Conservation (phyloP, 1,139 yeast genomes). For the Yamadazyma triangularis region DNA sequence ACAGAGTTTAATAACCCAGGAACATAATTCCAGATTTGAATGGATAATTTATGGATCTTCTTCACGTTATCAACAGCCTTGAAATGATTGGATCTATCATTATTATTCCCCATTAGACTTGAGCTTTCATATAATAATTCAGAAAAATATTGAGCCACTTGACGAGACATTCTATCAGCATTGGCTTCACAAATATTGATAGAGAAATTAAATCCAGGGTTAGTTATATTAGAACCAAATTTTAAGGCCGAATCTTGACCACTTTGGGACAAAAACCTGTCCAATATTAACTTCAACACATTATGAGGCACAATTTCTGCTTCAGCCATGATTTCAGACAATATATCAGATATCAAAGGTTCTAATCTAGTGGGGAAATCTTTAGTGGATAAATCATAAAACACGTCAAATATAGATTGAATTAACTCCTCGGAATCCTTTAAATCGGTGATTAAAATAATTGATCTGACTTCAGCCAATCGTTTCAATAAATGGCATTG, state of each 20-base stretch:
- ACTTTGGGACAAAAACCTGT: slow-evolving; percentile 34
- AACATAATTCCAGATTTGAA: slow-evolving; percentile 70
- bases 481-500: slow-evolving; percentile 64
- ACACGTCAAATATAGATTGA: slow-evolving; percentile 52
- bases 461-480: slow-evolving; percentile 75
- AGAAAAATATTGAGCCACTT: slow-evolving; percentile 75
- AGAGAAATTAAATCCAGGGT: slow-evolving; percentile 66
- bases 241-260: slow-evolving; percentile 4
- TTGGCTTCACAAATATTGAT: slow-evolving; percentile 66
- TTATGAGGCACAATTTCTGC: slow-evolving; percentile 61
- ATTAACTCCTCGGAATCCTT: slow-evolving; percentile 58
- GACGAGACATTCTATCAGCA: slow-evolving; percentile 71
- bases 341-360: slow-evolving; percentile 60
- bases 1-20: slow-evolving; percentile 75
- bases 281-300: slow-evolving; percentile 59
- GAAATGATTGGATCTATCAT: slow-evolving; percentile 10
- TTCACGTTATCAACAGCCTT: slow-evolving; percentile 42
- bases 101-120: slow-evolving; percentile 9
- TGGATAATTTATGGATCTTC: slow-evolving; percentile 59
- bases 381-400: slow-evolving; percentile 49
- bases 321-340: slow-evolving; percentile 76
- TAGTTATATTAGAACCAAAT: slow-evolving; percentile 20
- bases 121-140: slow-evolving; percentile 60
- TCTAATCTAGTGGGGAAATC: slow-evolving; percentile 45
- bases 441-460: slow-evolving; percentile 72